A percentile compares a stretch with the other conserved stretches of the same genome.
phyloP scores from a whole-genome alignment of 352 stramenopile species.

The Salisapilia sapeloensis region DNA sequence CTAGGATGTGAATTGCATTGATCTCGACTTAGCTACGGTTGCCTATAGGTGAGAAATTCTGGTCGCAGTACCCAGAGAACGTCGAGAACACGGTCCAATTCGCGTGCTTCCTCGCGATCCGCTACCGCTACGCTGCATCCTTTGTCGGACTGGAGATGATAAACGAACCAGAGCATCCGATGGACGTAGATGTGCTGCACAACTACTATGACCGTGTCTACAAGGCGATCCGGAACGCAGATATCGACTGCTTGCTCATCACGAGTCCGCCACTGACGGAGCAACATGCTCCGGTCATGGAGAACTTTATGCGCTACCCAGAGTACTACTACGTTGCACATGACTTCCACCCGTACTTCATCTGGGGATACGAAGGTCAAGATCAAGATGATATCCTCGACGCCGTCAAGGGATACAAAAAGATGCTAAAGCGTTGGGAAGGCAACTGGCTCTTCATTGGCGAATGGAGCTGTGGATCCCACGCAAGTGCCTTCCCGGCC shows the following conservation, averaged over 20 bases:
- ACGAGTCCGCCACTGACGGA: conserved; percentile 30
- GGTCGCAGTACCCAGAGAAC: conserved; percentile 33
- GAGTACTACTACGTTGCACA: conserved; percentile 21
- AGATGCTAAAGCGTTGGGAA: conserved; percentile 31
- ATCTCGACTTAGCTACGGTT: conserved; percentile 10
- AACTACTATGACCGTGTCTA: conserved; percentile 41
- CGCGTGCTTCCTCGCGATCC: conserved; percentile 22
- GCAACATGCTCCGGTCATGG: conserved; percentile 16
- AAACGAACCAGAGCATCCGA: conserved; percentile 53
- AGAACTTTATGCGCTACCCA: conserved; percentile 21
- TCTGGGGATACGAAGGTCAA: conserved; percentile 45
- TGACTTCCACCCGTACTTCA: conserved; percentile 40
- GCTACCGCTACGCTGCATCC: conserved; percentile 17
- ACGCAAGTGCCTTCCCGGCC: conserved; percentile 29
- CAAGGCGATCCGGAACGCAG: conserved; percentile 25
- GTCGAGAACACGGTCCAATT: conserved; percentile 51
- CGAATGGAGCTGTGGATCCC: conserved; percentile 65
- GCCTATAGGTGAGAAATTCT: conserved; percentile 23
- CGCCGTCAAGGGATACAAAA: conserved; percentile 31
- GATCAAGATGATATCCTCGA: conserved; percentile 31
- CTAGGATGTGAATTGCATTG: conserved; percentile 5
- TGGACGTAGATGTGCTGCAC: conserved; percentile 24
- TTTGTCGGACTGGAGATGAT: conserved; percentile 63
- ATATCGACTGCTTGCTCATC: conserved; percentile 40
- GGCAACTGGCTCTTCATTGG: conserved; percentile 69